Conservation (phyloP, 2,329 filamentous ascomycete genomes). For the Sphaerulina populicola region DNA sequence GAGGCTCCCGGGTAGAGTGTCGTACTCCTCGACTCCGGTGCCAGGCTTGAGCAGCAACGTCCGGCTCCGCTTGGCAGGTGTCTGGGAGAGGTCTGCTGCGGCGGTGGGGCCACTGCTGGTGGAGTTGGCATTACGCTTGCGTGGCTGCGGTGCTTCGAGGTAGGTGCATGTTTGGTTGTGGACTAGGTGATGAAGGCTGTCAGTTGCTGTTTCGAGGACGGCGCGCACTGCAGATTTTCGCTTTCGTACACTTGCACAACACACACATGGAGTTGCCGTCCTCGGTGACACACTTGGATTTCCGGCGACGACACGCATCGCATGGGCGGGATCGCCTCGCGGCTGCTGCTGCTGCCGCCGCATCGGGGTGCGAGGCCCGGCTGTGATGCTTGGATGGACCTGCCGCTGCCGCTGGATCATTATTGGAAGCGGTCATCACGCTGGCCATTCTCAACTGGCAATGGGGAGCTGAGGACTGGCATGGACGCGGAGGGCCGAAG, state of each 20-base stretch:
- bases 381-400: conserved; percentile 8
- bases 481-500: neutral
- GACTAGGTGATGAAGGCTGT: conserved; percentile 30
- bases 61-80: conserved; percentile 13
- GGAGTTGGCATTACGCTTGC: conserved; percentile 15
- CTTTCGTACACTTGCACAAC: conserved; percentile 15
- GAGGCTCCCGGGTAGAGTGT: conserved; percentile 58
- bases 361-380: conserved; percentile 7
- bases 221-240: neutral
- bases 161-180: conserved; percentile 69
- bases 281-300: conserved; percentile 25
- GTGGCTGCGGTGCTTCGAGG: conserved; percentile 39
- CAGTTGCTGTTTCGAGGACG: neutral
- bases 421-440: neutral
- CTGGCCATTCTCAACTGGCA: neutral
- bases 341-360: neutral
- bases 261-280: conserved; percentile 21
- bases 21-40: conserved; percentile 57
- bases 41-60: conserved; percentile 17
- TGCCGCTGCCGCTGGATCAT: neutral
- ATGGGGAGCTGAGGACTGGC: neutral
- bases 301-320: conserved; percentile 21
- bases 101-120: neutral
- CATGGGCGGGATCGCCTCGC: conserved; percentile 16
- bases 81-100: neutral